These are phyloP conservation scores for Brettanomyces custersianus DNA, from an alignment of 805 yeast species.

Conservation along the genomic window DNA sequence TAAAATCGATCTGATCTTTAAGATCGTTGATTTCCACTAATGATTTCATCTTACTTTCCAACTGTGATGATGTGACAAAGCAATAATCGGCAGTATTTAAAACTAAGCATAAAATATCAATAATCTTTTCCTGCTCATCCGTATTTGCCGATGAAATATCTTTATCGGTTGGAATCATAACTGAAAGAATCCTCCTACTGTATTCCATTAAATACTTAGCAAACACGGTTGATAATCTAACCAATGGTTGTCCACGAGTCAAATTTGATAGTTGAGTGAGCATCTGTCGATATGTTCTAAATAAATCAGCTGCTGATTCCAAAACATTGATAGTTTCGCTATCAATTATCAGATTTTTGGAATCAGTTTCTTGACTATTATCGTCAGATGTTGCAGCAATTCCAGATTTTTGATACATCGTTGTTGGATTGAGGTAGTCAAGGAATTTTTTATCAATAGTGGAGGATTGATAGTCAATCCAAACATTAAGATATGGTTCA, in stretches of 20 bases:
- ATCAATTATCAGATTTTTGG: constrained; percentile 27
- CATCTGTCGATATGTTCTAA: constrained; percentile 65
- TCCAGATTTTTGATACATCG: constrained; percentile 34
- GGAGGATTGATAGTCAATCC: constrained; percentile 82
- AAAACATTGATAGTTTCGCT: constrained; percentile 41
- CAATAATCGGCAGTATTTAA: constrained; percentile 89
- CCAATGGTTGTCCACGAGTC: constrained; percentile 36
- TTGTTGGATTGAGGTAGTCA: constrained; percentile 53
- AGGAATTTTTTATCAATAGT: constrained; percentile 51
- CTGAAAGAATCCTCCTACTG: constrained; percentile 39
- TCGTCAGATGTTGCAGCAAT: constrained; percentile 17
- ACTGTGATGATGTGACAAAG: constrained; percentile 64
- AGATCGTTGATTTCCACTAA: constrained; percentile 27
- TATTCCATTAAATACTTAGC: constrained; percentile 57
- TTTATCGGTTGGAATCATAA: constrained; percentile 35
- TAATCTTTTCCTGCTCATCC: constrained; percentile 44
- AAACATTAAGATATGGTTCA: constrained; percentile 75
- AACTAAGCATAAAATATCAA: constrained; percentile 59
- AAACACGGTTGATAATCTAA: constrained; percentile 52
- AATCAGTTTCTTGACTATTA: constrained; percentile 1
- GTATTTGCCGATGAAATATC: constrained; percentile 23
- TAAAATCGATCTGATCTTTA: constrained; percentile 41
- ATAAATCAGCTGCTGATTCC: constrained; percentile 81
- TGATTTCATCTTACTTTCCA: constrained; percentile 50
- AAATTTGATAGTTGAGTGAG: constrained; percentile 63